Base-by-base conservation (phyloP, 257 asterid genomes). In the Echium plantagineum region DNA sequence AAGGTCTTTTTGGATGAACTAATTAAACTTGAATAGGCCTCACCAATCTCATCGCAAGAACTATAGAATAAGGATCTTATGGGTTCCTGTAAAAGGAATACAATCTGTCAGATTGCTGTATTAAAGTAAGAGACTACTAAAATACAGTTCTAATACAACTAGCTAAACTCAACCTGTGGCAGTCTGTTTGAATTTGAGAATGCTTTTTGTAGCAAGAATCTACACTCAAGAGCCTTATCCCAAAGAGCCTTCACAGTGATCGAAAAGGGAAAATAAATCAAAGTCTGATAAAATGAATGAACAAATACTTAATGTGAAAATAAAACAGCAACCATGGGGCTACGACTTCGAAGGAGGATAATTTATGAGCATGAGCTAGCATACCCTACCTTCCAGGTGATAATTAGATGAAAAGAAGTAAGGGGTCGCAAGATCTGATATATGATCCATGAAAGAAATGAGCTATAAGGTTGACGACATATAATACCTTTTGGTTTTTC, bases 201-300 rank as follows among this genome's bases (percentile, higher is more conserved):
- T 21, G 97, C 62, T 65, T 83, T 93, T 74, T 93, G 97, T 72
- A 93, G 81, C 91, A 84, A 78, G 85, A 89, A 82, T 76, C 98
- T 83, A 70, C 84, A 64, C 68, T 93, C 98, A 24, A 93, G 98
- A 47, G 91, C 62, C 94, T 84, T 93, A 75, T 93, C 94, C 96
- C 98, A 93, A 21, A 93, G 89, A 68, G 86, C 89, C 98, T 93
- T 69, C 67, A 66, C 70, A 80, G 32, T 55, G 30, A 65, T 30
- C 46, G 55, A 61, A 58, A 18, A 32, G 26, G 60, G 49, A 60
- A 72, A 65, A 82, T 70, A 62, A 18, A 28, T 35, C 46, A 7
- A 35, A 7, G 46, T 1, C 46, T 35, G 13, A 35, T 7, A 35
- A 35, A 35, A 4, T 8, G 32, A 35, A 35, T 35, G 46, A 35